Conservation (phyloP, 2,329 filamentous ascomycete genomes). For the Verticillium longisporum region DNA sequence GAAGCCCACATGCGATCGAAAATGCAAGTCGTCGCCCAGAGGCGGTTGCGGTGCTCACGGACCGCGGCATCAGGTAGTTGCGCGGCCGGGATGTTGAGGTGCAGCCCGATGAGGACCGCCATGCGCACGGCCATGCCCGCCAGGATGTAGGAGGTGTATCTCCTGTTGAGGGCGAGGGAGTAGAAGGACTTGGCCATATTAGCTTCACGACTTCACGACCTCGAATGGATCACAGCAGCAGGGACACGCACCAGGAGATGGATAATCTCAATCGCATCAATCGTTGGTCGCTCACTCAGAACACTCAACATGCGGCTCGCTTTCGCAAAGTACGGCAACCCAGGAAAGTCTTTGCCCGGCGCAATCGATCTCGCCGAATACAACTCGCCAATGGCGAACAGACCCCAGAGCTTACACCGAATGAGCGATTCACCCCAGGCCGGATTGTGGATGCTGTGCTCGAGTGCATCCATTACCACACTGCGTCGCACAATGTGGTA, state of each 20-base stretch:
- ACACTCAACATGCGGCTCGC: constrained; percentile 30
- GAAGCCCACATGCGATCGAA: constrained; percentile 41
- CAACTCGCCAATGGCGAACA: constrained; percentile 39
- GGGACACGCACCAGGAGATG: constrained; percentile 31
- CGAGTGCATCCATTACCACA: constrained; percentile 26
- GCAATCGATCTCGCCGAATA: constrained; percentile 31
- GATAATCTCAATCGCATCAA: constrained; percentile 35
- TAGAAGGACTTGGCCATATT: constrained; percentile 29
- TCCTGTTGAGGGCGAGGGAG: constrained; percentile 34
- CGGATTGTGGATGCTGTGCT: constrained; percentile 27
- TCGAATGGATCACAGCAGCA: neutral
- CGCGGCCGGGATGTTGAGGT: constrained; percentile 28
- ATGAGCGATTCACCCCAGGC: constrained; percentile 23
- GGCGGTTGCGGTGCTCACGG: constrained; percentile 30
- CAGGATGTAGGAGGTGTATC: constrained; percentile 34
- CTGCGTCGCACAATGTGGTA: constrained; percentile 35
- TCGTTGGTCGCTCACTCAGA: constrained; percentile 31
- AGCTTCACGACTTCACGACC: neutral
- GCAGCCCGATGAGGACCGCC: constrained; percentile 35
- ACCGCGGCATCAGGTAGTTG: constrained; percentile 29
- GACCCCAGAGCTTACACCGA: constrained; percentile 32
- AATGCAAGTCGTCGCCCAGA: constrained; percentile 37
- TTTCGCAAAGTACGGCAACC: constrained; percentile 33
- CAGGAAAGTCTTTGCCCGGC: constrained; percentile 29
- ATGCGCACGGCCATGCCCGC: constrained; percentile 36